A percentile compares a stretch with the other conserved stretches of the same genome.
Conservation (phyloP, 1,284 basidiomycete genomes). For the Peniophora sp. region DNA sequence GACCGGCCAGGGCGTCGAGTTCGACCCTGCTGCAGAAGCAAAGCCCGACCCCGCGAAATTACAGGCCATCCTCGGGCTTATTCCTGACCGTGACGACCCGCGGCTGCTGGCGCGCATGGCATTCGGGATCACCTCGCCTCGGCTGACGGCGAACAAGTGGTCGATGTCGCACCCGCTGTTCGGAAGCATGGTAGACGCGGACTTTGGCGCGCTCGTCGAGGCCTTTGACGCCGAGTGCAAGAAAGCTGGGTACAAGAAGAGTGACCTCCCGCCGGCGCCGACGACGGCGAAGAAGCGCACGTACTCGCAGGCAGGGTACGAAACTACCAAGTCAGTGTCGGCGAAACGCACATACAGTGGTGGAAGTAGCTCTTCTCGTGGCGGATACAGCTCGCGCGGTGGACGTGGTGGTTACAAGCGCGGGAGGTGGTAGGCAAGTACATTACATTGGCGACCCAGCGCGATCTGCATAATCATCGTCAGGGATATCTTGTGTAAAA, state of each 20-base stretch:
- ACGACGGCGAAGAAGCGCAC: slow-evolving; percentile 18
- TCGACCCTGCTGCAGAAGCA: slow-evolving; percentile 20
- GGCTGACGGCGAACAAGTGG: slow-evolving; percentile 33
- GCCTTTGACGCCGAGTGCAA: slow-evolving; percentile 33
- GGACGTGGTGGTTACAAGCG: slow-evolving; percentile 2
- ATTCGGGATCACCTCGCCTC: slow-evolving; percentile 39
- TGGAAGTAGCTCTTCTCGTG: not conserved
- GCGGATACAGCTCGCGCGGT: slow-evolving; percentile 6
- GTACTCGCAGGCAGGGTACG: slow-evolving; percentile 11
- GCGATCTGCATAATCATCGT: no score
- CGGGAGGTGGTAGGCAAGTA: slow-evolving; percentile 3
- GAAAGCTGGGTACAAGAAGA: slow-evolving; percentile 23
- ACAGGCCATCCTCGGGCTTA: slow-evolving; percentile 31
- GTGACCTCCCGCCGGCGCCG: slow-evolving; percentile 2
- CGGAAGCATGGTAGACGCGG: slow-evolving; percentile 31
- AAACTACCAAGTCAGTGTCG: slow-evolving; percentile 3
- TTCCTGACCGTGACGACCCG: slow-evolving; percentile 41
- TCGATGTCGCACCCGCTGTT: slow-evolving; percentile 31
- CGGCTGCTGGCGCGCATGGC: slow-evolving; percentile 41
- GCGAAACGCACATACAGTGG: not conserved
- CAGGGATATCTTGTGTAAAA: no score
- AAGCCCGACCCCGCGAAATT: slow-evolving; percentile 25
- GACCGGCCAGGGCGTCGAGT: slow-evolving; percentile 28
- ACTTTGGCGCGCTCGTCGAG: slow-evolving; percentile 28
- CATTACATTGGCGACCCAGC: no score